Evolutionary conservation across 225 moss, liverwort and hornwort species (phyloP).

Genomic region (Physcomitrellopsis africana): DNA sequence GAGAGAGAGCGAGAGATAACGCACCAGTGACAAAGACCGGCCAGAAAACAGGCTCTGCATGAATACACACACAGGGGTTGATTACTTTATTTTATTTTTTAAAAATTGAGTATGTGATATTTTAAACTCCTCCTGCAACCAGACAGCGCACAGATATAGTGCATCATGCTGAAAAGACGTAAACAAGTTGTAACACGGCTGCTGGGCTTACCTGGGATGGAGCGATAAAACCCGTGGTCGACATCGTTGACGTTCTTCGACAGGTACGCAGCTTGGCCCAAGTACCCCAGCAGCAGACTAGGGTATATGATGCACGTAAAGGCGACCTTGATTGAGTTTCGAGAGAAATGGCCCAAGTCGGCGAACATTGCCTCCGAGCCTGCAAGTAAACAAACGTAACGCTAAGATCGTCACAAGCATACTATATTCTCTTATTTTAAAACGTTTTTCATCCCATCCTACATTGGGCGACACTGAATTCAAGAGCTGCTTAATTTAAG

Average conservation of each 20-base stretch:
- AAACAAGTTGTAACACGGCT: background rate
- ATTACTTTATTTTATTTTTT: background rate
- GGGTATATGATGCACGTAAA: conserved; percentile 81
- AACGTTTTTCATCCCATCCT: no score
- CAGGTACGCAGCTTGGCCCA: conserved; percentile 89
- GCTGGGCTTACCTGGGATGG: conserved; percentile 60
- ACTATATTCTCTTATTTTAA: no score
- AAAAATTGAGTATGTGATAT: no score
- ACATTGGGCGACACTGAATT: no score
- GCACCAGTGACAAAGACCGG: conserved; percentile 38
- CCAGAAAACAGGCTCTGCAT: conserved; percentile 51
- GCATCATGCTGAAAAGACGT: background rate
- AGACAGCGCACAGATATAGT: background rate
- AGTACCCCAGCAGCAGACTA: conserved; percentile 74
- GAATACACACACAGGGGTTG: conserved; percentile 6
- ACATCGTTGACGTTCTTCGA: conserved; percentile 61
- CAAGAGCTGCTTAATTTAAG: no score
- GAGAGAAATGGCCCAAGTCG: conserved; percentile 86
- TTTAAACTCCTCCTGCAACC: background rate
- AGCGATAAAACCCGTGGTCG: conserved; percentile 56
- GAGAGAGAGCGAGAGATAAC: background rate
- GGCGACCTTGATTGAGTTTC: conserved; percentile 79
- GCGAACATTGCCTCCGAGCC: conserved; percentile 93
- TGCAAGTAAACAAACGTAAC: conserved; percentile 26
- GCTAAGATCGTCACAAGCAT: no score